Evolutionary conservation across 2,329 filamentous ascomycete genomes (phyloP).

Genomic region (Stachybotrys elegans): DNA sequence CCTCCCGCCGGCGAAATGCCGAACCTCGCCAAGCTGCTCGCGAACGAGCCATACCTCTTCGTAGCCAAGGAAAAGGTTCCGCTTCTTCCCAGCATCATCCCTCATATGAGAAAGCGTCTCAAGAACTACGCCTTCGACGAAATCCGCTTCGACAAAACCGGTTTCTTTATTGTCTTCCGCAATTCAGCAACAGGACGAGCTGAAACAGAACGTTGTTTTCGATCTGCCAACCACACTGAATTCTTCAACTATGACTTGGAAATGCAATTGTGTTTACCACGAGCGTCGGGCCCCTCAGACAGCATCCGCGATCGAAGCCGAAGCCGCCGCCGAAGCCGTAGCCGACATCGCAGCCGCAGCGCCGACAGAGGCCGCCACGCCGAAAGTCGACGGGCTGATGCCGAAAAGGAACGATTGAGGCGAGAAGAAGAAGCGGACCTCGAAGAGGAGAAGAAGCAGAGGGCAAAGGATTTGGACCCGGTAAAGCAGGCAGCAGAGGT

Average conservation of each 20-base stretch:
- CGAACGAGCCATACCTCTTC: constrained; percentile 83
- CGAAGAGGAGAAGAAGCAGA: constrained; percentile 83
- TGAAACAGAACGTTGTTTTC: constrained; percentile 77
- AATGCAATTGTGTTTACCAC: constrained; percentile 66
- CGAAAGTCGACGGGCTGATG: constrained; percentile 44
- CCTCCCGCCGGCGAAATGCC: constrained; percentile 58
- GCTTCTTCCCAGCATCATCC: constrained; percentile 76
- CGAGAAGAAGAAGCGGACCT: constrained; percentile 76
- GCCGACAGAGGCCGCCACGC: constrained; percentile 12
- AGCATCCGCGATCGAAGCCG: constrained; percentile 26
- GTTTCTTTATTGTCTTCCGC: constrained; percentile 90
- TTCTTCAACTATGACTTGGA: constrained; percentile 90
- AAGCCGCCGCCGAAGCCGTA: constrained; percentile 25
- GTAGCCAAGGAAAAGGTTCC: constrained; percentile 84
- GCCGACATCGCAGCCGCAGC: neutral
- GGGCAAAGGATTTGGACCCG: constrained; percentile 87
- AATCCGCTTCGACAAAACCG: constrained; percentile 76
- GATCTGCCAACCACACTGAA: constrained; percentile 70
- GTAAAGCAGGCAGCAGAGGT: constrained; percentile 76
- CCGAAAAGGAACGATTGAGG: constrained; percentile 59
- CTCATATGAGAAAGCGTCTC: constrained; percentile 84
- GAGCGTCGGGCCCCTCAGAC: constrained; percentile 16
- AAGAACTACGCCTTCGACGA: constrained; percentile 78
- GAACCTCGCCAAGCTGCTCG: constrained; percentile 63
- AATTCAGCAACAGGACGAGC: constrained; percentile 70